Evolutionary conservation across 2,329 filamentous ascomycete genomes (phyloP), one percentile per base, ranked within the genome.

Genomic region (Fusarium sp.): DNA sequence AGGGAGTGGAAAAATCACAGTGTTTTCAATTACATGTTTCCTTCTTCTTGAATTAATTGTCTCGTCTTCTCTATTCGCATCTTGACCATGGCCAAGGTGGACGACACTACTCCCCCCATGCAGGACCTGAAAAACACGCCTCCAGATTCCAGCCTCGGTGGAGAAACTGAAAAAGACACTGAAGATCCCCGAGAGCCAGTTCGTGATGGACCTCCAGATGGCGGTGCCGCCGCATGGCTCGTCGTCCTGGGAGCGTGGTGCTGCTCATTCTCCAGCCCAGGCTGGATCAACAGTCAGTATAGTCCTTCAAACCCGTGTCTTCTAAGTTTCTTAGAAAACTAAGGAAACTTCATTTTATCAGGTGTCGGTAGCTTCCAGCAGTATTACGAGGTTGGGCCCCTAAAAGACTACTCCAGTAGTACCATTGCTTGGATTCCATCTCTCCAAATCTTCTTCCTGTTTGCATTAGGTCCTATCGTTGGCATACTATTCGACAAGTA

Each of bases 261-360:
- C 29, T 61, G 58, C 24, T 61, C 58, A n/a, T 61, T 61, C 11
- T 61, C 37, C 18, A 61, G 58, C 22, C 58, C 38, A 22, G 58
- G 58, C 20, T 61, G 58, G 58, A 61, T 61, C n/a, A 61, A 61
- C 24, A 61, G 58, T 60, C 18, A 20, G 57, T 40, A 13, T 29
- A 5, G 5, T 27, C 24, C 4, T 2, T 29, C 27, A 2, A 29
- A 29, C 27, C 27, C 27, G 27, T 29, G 1, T 8, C 7, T 29
- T 8, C 9, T 9, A 29, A 29, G 27, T 8, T 29, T 8, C 9
- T 2, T 29, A 9, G 1, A 29, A 8, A 9, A 29, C 27, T 29
- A 29, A 29, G 6, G 6, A 9, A 29, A 29, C 1, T 2, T 29
- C 9, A 6, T 29, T 29, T 29, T 29, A 8, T 9, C 27, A 29